Percentiles rank a stretch among this genome's conserved stretches.
phyloP scores from a whole-genome alignment of 768 basidiomycete species.

The Austroboletus festivus region DNA sequence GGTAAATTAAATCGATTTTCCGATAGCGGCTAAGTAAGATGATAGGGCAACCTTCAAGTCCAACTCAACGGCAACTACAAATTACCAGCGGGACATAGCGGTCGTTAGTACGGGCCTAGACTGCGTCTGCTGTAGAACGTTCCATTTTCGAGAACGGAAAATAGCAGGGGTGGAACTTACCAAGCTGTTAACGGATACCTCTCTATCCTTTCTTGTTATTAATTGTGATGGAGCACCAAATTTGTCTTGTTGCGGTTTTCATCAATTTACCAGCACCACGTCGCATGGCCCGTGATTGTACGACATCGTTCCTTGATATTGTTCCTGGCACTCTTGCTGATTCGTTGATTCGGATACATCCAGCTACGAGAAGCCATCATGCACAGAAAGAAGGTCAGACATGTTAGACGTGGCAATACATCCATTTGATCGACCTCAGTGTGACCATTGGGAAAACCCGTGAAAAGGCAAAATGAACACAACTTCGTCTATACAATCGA shows the following conservation, averaged over 20 bases:
- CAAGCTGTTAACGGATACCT: conserved; percentile 6
- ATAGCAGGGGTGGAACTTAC: conserved; percentile 9
- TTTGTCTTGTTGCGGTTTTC: conserved; percentile 26
- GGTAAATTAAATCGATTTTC: conserved; percentile 28
- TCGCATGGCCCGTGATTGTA: conserved; percentile 25
- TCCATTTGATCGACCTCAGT: not conserved
- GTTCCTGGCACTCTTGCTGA: conserved; percentile 19
- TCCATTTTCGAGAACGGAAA: conserved; percentile 7
- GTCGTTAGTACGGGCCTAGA: too few relatives aligned
- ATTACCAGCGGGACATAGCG: too few relatives aligned
- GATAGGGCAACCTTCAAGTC: conserved; percentile 6
- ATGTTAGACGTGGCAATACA: not conserved
- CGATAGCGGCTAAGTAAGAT: conserved; percentile 13
- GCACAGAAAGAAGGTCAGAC: not conserved
- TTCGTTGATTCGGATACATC: not conserved
- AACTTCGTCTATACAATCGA: conserved; percentile 2
- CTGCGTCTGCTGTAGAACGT: conserved; percentile 9
- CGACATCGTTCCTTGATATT: conserved; percentile 22
- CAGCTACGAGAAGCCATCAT: not conserved
- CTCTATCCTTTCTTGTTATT: conserved; percentile 29
- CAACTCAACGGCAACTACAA: conserved; percentile 16
- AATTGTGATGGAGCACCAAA: conserved; percentile 32
- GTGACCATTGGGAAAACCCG: not conserved
- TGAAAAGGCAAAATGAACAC: conserved; percentile 1
- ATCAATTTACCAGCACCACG: conserved; percentile 12